A percentile compares a stretch with the other conserved stretches of the same genome.
These are phyloP conservation scores for Phytophthora aleatoria DNA, from an alignment of 352 stramenopile species.

Conservation along the genomic window DNA sequence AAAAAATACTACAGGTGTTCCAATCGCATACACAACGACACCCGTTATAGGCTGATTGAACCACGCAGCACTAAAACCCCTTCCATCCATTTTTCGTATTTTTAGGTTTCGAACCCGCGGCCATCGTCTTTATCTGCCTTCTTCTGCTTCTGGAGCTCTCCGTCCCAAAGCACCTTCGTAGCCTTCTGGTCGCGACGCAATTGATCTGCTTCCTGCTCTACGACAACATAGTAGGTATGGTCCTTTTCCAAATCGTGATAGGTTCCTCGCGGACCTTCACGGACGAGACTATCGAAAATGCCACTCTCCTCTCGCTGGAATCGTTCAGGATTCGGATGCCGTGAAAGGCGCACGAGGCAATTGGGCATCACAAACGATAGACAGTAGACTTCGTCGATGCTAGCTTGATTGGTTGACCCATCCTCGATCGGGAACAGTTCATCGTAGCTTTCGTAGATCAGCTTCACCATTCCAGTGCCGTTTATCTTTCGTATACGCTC, in stretches of 20 bases:
- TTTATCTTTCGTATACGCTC: constrained; percentile 46
- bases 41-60: neutral
- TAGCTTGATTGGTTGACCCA: constrained; percentile 74
- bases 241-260: constrained; percentile 74
- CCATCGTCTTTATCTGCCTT: constrained; percentile 56
- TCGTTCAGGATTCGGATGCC: constrained; percentile 49
- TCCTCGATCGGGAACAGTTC: constrained; percentile 82
- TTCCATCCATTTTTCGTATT: constrained; percentile 91
- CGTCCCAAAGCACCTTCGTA: constrained; percentile 54
- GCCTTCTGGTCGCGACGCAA: constrained; percentile 67
- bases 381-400: constrained; percentile 87
- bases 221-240: constrained; percentile 81
- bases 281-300: constrained; percentile 59
- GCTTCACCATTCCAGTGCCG: constrained; percentile 66
- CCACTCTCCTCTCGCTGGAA: constrained; percentile 58
- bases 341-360: constrained; percentile 77
- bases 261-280: constrained; percentile 71
- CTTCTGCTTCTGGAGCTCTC: constrained; percentile 38
- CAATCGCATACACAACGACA: too few species aligned
- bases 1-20: too few species aligned
- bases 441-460: constrained; percentile 91
- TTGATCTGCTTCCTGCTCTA: constrained; percentile 81
- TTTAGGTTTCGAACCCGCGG: constrained; percentile 80
- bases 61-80: constrained; percentile 56
- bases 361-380: constrained; percentile 91